A percentile compares a stretch with the other conserved stretches of the same genome.
Evolutionary conservation across 176 grass and related monocot genomes (phyloP).

Genomic region (Ensete ventricosum): DNA sequence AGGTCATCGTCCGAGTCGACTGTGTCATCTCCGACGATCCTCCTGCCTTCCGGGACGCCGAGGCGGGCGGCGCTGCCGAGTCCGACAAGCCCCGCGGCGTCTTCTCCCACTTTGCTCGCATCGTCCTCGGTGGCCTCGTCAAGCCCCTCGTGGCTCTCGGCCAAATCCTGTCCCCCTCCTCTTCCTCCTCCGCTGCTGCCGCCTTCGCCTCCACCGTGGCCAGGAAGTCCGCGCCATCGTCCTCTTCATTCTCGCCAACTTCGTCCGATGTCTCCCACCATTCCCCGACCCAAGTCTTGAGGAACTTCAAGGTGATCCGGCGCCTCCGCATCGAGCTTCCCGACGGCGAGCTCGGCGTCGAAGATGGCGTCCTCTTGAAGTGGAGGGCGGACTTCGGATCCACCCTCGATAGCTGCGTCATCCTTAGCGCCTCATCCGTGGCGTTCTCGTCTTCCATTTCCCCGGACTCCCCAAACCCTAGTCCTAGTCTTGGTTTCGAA

Average conservation of each 20-base stretch:
- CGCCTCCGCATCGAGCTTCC: conserved; percentile 6
- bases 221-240: not conserved
- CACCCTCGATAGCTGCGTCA: not conserved
- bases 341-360: not conserved
- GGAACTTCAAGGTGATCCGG: conserved; percentile 6
- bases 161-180: conserved; percentile 2
- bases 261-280: conserved; percentile 1
- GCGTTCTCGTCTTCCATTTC: not conserved
- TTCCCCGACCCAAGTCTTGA: conserved; percentile 1
- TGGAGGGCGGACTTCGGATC: conserved; percentile 8
- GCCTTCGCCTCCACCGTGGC: not conserved
- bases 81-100: conserved; percentile 11
- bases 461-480: not conserved
- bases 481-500: not conserved
- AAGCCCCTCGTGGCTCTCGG: conserved; percentile 11
- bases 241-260: not conserved
- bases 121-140: conserved; percentile 7
- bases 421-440: conserved; percentile 5
- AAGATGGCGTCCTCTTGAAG: conserved; percentile 7
- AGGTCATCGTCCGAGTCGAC: conserved; percentile 70
- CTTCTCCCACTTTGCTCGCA: conserved; percentile 5
- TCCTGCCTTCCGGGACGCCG: conserved; percentile 18
- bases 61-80: conserved; percentile 17
- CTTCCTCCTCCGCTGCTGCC: not conserved
- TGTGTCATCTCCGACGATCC: conserved; percentile 87